These are phyloP conservation scores for Schizophyllum amplum DNA, from an alignment of 1,284 basidiomycete species.

Conservation along the genomic window DNA sequence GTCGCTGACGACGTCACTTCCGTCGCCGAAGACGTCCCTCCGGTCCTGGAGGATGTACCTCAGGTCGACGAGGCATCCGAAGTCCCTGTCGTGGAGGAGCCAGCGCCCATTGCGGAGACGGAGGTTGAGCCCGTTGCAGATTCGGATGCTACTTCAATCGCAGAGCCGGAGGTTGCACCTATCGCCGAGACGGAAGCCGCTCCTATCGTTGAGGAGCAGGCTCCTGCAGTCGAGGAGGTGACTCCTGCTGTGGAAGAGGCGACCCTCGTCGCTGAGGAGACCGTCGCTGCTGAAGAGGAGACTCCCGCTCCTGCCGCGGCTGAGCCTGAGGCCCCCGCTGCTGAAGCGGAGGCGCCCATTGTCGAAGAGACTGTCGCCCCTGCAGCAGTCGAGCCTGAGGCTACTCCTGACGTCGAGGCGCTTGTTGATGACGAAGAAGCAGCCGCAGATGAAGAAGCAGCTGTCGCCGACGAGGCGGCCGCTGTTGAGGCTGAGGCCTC, in stretches of 20 bases:
- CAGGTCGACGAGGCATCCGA: neutral
- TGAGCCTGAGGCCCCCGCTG: neutral
- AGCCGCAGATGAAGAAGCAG: neutral
- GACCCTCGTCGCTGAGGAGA: neutral
- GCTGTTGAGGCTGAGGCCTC: neutral
- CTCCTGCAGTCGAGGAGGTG: neutral
- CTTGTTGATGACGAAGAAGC: too few relatives aligned
- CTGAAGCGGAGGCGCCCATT: neutral
- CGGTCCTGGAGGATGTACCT: neutral
- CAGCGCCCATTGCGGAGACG: neutral
- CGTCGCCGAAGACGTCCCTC: neutral
- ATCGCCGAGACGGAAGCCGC: too few relatives aligned
- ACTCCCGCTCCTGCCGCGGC: neutral
- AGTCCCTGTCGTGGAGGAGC: neutral
- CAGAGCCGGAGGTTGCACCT: too few relatives aligned
- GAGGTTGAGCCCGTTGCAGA: too few relatives aligned
- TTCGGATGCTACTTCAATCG: too few relatives aligned
- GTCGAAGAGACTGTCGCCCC: neutral
- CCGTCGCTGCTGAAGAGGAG: neutral
- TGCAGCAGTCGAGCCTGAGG: neutral
- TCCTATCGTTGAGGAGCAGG: neutral
- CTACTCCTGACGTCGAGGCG: neutral
- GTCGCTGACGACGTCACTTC: neutral
- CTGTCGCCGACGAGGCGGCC: neutral
- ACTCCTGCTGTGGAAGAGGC: neutral